Conservation (phyloP, 345 rosid genomes). For the Eucalyptus guilfoylei region DNA sequence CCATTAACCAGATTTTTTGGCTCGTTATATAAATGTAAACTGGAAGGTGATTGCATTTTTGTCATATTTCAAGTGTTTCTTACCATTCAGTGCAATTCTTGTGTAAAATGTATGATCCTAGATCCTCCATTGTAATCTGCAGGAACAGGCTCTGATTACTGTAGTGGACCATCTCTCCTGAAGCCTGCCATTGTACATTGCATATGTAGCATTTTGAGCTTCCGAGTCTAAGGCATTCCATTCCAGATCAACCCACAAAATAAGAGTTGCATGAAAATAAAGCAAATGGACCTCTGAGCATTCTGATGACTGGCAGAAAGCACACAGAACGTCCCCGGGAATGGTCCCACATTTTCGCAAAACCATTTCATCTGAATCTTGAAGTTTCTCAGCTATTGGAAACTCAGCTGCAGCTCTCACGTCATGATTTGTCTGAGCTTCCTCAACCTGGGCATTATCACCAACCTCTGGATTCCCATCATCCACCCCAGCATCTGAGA, state of each 20-base stretch:
- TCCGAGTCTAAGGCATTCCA: neutral
- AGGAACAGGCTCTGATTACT: conserved; percentile 51
- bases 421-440: neutral
- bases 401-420: conserved; percentile 1
- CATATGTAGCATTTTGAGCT: neutral
- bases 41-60: neutral
- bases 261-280: neutral
- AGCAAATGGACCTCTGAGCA: conserved; percentile 47
- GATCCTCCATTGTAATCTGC: conserved; percentile 39
- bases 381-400: neutral
- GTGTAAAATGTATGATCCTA: conserved; percentile 59
- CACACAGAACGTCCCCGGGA: conserved; percentile 23
- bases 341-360: conserved; percentile 21
- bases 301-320: conserved; percentile 66
- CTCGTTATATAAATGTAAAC: neutral
- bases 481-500: neutral
- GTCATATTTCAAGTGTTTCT: neutral
- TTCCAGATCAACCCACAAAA: neutral
- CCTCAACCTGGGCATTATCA: neutral
- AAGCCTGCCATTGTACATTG: conserved; percentile 31
- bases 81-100: conserved; percentile 88
- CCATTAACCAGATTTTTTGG: neutral
- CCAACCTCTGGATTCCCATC: neutral
- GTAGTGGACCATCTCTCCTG: conserved; percentile 83
- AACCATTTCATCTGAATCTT: neutral